phyloP scores from a whole-genome alignment of 164 flowering plant species.

The Dillenia turbinata region DNA sequence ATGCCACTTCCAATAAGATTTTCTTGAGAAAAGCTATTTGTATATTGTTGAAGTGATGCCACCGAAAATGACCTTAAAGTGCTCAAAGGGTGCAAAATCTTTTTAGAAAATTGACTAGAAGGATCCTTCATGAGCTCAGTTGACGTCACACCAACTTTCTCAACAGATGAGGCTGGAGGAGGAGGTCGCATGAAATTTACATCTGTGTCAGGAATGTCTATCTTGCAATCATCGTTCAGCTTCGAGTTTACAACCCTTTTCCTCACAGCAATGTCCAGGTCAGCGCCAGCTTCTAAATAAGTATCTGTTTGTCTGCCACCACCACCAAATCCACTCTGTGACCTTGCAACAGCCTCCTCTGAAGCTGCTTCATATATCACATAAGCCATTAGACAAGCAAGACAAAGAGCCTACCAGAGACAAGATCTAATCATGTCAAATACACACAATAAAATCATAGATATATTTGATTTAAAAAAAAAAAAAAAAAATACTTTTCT shows the following conservation, averaged over 20 bases:
- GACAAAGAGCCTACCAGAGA: not conserved
- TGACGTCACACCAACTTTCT: constrained; percentile 33
- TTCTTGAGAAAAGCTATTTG: constrained; percentile 74
- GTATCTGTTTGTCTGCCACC: constrained; percentile 11
- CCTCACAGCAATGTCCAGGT: constrained; percentile 15
- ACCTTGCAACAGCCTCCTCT: constrained; percentile 19
- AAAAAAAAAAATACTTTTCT: constrained; percentile 31
- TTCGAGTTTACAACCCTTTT: constrained; percentile 16
- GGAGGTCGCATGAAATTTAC: constrained; percentile 10
- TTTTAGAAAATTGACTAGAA: constrained; percentile 11
- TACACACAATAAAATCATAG: not conserved
- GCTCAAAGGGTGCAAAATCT: constrained; percentile 13
- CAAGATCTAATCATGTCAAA: constrained; percentile 3
- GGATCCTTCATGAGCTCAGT: constrained; percentile 19
- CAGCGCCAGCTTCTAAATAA: constrained; percentile 8
- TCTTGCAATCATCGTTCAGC: constrained; percentile 20
- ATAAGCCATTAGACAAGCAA: not conserved
- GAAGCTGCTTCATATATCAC: constrained; percentile 23
- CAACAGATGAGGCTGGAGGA: constrained; percentile 25
- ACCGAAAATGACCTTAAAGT: constrained; percentile 50
- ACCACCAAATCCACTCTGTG: constrained; percentile 21
- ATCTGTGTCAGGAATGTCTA: constrained; percentile 22
- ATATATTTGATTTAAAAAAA: too few species aligned
- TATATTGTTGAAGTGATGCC: constrained; percentile 78
- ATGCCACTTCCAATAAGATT: constrained; percentile 70